Evolutionary conservation across 2,329 filamentous ascomycete genomes (phyloP), one percentile per base, ranked within the genome.

Genomic region (Aspergillus costaricaensis): DNA sequence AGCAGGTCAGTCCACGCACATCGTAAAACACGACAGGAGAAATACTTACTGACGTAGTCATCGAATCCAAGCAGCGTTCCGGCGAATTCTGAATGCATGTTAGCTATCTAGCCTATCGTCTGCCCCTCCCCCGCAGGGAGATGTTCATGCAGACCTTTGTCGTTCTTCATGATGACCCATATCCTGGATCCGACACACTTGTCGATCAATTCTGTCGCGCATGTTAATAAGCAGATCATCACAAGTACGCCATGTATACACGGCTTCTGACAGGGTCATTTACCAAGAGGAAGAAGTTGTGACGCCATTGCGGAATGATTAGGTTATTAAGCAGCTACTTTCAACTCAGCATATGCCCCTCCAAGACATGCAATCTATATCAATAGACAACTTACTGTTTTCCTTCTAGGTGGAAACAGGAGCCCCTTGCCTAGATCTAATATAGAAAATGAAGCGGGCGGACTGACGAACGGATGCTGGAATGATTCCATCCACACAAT

Each of bases 101-200:
- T 55, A 72, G 62, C 47, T 50, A 12, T 3, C 41, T 21, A 21
- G 23, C 15, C 41, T 55, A n/a, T n/a, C 9, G 10, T 15, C 32
- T 21, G 38, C 1, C n/a, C 38, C 51, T 43, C 30, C 23, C 19
- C 25, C 32, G 32, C 32, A 36, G 15, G 39, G 32, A 47, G 32
- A 32, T 8, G 23, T 14, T 5, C 14, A 7, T 41, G 62, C 76
- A 38, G 80, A 96, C 95, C 95, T 83, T 97, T 98, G 76, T 98
- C 95, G 67, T 93, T 92, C 81, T 99, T 99, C 95, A 99, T 99
- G 71, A 99, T 88, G 65, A 99, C 93, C 93, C 94, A 97, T 77
- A 99, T 98, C 71, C 90, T 90, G 57, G 93, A 98, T 63, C 95
- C 95, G 67, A 99, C 93, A 76, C 95, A 99, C 80, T 97, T 97